phyloP scores from a whole-genome alignment of 2,329 filamentous ascomycete genomes.

The Apiospora arundinis region DNA sequence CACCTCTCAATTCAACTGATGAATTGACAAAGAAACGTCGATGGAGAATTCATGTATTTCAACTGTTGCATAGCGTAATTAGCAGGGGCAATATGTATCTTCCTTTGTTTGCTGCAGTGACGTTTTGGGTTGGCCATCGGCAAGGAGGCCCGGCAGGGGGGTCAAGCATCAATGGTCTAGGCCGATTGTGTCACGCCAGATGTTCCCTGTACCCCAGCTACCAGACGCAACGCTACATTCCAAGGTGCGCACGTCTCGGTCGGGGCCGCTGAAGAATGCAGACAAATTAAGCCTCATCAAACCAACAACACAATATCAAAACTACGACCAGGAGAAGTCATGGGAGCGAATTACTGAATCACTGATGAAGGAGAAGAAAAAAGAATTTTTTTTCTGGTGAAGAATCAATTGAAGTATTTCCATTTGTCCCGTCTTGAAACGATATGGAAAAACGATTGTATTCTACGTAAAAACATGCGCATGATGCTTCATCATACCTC shows the following conservation, averaged over 20 bases:
- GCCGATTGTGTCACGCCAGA: not conserved
- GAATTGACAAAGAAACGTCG: not conserved
- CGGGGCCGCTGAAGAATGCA: conserved; percentile 1
- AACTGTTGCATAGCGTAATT: not conserved
- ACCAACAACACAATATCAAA: not conserved
- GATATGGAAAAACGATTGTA: not conserved
- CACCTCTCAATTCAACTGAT: not conserved
- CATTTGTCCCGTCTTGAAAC: conserved; percentile 2
- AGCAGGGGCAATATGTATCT: not conserved
- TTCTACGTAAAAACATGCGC: conserved; percentile 7
- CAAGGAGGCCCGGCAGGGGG: not conserved
- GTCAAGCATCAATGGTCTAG: not conserved
- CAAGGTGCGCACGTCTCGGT: not conserved
- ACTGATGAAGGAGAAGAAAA: not conserved
- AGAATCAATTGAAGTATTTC: not conserved
- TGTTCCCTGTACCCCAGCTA: not conserved
- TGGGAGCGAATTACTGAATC: not conserved
- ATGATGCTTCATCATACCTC: conserved; percentile 3
- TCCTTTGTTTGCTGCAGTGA: not conserved
- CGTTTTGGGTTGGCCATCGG: not conserved
- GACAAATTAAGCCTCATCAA: not conserved
- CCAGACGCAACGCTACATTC: not conserved
- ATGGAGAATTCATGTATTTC: not conserved
- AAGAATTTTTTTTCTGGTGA: not conserved
- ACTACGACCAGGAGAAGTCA: not conserved